Evolutionary conservation across 768 basidiomycete genomes (phyloP), one percentile per base, ranked within the genome.

Genomic region (Pholiota conissans): DNA sequence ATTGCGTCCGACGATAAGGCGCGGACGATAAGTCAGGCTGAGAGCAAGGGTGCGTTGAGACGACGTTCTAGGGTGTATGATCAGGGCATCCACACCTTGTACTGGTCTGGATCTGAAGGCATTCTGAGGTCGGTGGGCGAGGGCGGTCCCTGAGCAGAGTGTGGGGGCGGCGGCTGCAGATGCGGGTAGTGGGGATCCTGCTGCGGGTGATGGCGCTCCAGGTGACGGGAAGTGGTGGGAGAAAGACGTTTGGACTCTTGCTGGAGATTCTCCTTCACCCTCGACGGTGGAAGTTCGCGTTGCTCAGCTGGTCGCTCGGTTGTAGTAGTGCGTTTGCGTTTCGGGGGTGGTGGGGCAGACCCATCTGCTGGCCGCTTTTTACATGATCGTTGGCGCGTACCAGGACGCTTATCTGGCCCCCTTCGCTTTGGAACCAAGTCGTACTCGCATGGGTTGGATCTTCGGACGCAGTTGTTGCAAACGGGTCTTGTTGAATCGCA

Each of bases 341-440:
- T 86, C 49, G 79, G 69, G 56, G 81, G 74, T 56, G 83, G 79
- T 14, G 78, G 68, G 52, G 70, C 74, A 61, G 80, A 75, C 52
- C 76, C 81, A 60, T 86, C 84, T 34, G 80, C 74, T 32, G 83
- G 80, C 57, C 89, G 79, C 78, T 90, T 92, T 84, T 92, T 92
- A 80, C 89, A 91, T 55, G 87, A 87, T 64, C 91, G 81, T 69
- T 90, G 88, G 61, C 90, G 83, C 57, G 90, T 91, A 27, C 91
- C 91, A 57, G 91, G 91, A 66, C 84, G 84, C 75, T 91, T 92
- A 80, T 93, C 91, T 61, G 91, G 91, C 2, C 91, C 91, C 60
- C 91, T 82, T 59, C 91, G 85, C 73, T 89, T 91, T 64, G 90
- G 90, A 55, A 82, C 87, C 27, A 83, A 76, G 69, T 93, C 91